These are phyloP conservation scores for Ananas comosus DNA, from an alignment of 176 grass and related monocot species.

Conservation along the genomic window DNA sequence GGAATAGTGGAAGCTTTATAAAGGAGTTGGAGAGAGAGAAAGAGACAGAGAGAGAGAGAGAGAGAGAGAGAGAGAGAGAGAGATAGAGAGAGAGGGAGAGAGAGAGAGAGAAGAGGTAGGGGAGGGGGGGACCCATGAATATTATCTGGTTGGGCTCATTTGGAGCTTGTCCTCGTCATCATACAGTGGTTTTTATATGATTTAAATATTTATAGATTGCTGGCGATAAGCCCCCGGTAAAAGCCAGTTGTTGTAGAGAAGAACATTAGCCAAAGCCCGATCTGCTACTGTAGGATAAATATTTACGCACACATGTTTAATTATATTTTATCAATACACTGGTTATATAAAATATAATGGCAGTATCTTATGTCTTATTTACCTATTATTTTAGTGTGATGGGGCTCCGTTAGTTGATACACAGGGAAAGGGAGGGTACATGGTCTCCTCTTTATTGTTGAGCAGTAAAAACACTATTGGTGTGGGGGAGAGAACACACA, in stretches of 20 bases:
- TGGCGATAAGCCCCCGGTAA: background rate
- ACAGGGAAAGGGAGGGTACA: background rate
- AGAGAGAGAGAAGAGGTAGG: background rate
- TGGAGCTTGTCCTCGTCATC: slow-evolving; percentile 24
- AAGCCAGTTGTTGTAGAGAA: background rate
- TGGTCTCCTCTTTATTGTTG: background rate
- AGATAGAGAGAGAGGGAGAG: background rate
- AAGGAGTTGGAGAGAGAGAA: background rate
- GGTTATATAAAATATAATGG: background rate
- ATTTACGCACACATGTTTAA: background rate
- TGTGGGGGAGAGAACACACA: background rate
- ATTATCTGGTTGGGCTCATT: slow-evolving; percentile 28
- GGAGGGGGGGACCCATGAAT: slow-evolving; percentile 7
- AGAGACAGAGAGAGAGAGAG: background rate
- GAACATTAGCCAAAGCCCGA: background rate
- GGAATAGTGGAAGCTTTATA: background rate
- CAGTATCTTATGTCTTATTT: background rate
- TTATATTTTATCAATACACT: background rate
- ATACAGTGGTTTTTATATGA: background rate
- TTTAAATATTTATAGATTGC: background rate
- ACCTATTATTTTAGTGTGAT: background rate
- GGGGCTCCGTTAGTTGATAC: background rate
- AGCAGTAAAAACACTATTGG: background rate
- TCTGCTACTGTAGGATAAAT: background rate
- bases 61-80: slow-evolving; percentile 8